Evolutionary conservation across 2,329 filamentous ascomycete species (phyloP), one percentile per base, ranked within the genome.

Genomic region (Diaporthe caulivora): DNA sequence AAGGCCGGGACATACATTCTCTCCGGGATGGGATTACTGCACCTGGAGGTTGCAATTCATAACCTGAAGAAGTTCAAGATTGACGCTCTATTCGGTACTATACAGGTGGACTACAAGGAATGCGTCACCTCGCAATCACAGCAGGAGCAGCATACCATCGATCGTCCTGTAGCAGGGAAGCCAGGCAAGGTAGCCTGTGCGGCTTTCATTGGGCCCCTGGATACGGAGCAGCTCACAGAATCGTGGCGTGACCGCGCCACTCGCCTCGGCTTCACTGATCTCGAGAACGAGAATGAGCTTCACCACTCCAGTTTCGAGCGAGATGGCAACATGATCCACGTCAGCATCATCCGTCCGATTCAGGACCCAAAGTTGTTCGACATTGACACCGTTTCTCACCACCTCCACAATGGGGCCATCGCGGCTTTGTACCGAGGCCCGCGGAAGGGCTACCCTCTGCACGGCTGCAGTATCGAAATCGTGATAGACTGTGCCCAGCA

Each of bases 71-170:
- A 94, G 69, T 92, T 98, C 84, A 97, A 97, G 81, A 95, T 88
- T 87, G 82, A 98, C 91, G 88, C 95, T 87, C 75, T 92, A 85
- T 98, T 98, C 86, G 95, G 96, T 17, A 92, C 92, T 70, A 97
- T 99, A 75, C 94, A 98, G 78, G 98, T 99, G 74, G 95, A 97
- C 77, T 99, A 98, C 83, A 93, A 97, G 71, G 97, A 99, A 84
- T 93, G 92, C 62, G 85, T 97, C 13, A 90, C 91, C 0, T 85
- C 86, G 3, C 78, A 87, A 0, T 92, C 92, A 0, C 80, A 81
- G 0, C 84, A 89, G 0, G 87, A 92, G 49, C 90, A 88, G 31
- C 88, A 89, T 69, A 84, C 91, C 6, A 95, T 95, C 79, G 95
- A 98, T 78, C 92, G 92, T 55, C 91, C 93, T 6, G 90, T 98